A percentile compares a stretch with the other conserved stretches of the same genome.
phyloP scores from a whole-genome alignment of 768 basidiomycete genomes.

The Podaxis sp. region DNA sequence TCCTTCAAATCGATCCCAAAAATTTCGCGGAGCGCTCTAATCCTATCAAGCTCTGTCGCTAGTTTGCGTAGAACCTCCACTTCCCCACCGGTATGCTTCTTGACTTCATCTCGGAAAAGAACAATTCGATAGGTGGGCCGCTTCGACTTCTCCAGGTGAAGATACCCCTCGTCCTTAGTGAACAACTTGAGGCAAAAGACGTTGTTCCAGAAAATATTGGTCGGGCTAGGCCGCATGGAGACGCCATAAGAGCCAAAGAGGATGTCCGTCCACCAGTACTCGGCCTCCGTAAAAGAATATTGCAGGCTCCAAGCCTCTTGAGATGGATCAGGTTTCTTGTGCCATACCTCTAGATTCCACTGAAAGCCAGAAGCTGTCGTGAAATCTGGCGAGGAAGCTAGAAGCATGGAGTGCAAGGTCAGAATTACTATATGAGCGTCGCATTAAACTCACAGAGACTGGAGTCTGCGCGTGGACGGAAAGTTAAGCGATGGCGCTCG shows the following conservation, averaged over 20 bases:
- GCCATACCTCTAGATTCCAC: slow-evolving; percentile 20
- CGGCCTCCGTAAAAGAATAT: slow-evolving; percentile 30
- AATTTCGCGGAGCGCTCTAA: slow-evolving; percentile 15
- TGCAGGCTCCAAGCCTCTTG: slow-evolving; percentile 23
- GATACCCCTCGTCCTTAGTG: slow-evolving; percentile 23
- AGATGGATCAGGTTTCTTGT: slow-evolving; percentile 8
- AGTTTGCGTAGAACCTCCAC: slow-evolving; percentile 24
- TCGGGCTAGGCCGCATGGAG: slow-evolving; percentile 17
- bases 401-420: neutral
- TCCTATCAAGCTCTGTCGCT: slow-evolving; percentile 30
- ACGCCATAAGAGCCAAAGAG: slow-evolving; percentile 25
- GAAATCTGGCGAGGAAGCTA: neutral
- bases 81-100: slow-evolving; percentile 22
- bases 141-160: slow-evolving; percentile 13
- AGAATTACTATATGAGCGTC: neutral
- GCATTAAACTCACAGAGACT: neutral
- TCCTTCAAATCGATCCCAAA: slow-evolving; percentile 5
- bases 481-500: slow-evolving; percentile 11
- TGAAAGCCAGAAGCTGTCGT: slow-evolving; percentile 2
- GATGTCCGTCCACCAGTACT: slow-evolving; percentile 25
- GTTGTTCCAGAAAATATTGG: slow-evolving; percentile 26
- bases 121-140: slow-evolving; percentile 22
- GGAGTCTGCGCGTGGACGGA: neutral
- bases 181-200: slow-evolving; percentile 25
- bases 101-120: slow-evolving; percentile 28